A percentile compares a stretch with the other conserved stretches of the same genome.
Conservation (phyloP, 148 eudicot species). For the Suaeda aralocaspica region DNA sequence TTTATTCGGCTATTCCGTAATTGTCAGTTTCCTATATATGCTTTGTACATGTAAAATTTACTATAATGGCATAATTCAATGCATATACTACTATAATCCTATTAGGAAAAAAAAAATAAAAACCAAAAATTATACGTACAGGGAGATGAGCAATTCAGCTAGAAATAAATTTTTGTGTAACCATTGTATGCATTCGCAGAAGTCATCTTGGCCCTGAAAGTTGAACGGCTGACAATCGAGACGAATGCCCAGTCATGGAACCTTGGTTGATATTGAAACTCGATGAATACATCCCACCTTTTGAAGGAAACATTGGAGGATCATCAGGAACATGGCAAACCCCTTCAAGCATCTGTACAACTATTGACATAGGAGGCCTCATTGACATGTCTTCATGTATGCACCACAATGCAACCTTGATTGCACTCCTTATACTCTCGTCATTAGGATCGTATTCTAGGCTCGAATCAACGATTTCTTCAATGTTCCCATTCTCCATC, state of each 20-base stretch:
- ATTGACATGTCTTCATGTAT: slow-evolving; percentile 82
- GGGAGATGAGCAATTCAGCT: too few species aligned
- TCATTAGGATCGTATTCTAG: slow-evolving; percentile 49
- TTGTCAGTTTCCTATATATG: too few species aligned
- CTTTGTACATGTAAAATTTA: too few species aligned
- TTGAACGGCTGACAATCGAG: not conserved
- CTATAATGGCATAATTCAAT: too few species aligned
- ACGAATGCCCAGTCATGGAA: not conserved
- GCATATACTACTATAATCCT: too few species aligned
- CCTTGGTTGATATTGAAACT: not conserved
- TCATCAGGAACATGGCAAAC: slow-evolving; percentile 47
- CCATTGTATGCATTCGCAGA: not conserved
- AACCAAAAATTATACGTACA: too few species aligned
- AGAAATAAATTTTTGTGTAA: not conserved
- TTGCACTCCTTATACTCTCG: slow-evolving; percentile 52
- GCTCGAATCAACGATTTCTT: slow-evolving; percentile 56
- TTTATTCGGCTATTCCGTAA: too few species aligned
- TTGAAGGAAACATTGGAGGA: slow-evolving; percentile 41
- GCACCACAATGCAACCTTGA: slow-evolving; percentile 93
- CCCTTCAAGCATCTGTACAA: slow-evolving; percentile 98
- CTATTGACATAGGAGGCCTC: slow-evolving; percentile 81
- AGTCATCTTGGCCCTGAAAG: slow-evolving; percentile 8
- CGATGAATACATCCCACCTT: too few species aligned
- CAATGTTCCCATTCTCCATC: slow-evolving; percentile 81
- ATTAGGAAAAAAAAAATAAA: too few species aligned